Conservation (phyloP, 768 basidiomycete genomes). For the Macrocybe gigantea region DNA sequence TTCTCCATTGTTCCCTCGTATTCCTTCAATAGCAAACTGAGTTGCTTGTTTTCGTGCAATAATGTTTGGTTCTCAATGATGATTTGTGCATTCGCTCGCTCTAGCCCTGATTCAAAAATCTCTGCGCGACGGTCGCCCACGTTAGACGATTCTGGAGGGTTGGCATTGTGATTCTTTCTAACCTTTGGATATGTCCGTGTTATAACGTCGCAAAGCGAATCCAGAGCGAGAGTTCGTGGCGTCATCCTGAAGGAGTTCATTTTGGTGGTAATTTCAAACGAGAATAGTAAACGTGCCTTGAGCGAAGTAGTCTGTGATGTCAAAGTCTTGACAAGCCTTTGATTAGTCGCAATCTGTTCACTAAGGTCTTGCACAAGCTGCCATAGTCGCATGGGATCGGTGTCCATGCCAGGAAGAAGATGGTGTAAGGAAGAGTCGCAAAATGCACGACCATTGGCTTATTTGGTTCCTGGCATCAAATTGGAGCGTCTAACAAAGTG, state of each 20-base stretch:
- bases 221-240: conserved; percentile 67
- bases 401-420: conserved; percentile 40
- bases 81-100: conserved; percentile 82
- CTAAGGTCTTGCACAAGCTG: conserved; percentile 76
- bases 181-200: conserved; percentile 86
- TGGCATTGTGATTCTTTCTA: conserved; percentile 7
- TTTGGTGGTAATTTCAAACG: conserved; percentile 5
- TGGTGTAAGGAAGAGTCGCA: background rate
- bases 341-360: conserved; percentile 79
- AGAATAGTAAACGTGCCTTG: conserved; percentile 46
- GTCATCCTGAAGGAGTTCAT: conserved; percentile 46
- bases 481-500: background rate
- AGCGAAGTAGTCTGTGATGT: conserved; percentile 65
- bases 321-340: conserved; percentile 63
- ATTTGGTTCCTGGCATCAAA: background rate
- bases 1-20: conserved; percentile 93
- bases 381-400: conserved; percentile 71
- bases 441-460: background rate
- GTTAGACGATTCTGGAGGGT: conserved; percentile 15
- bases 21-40: conserved; percentile 83
- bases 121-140: conserved; percentile 54
- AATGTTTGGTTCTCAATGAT: conserved; percentile 93
- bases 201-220: conserved; percentile 77
- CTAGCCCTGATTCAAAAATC: conserved; percentile 86
- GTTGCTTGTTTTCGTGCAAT: conserved; percentile 92